Conservation (phyloP, 177 flowering plant species). For the Vitis hybrid region DNA sequence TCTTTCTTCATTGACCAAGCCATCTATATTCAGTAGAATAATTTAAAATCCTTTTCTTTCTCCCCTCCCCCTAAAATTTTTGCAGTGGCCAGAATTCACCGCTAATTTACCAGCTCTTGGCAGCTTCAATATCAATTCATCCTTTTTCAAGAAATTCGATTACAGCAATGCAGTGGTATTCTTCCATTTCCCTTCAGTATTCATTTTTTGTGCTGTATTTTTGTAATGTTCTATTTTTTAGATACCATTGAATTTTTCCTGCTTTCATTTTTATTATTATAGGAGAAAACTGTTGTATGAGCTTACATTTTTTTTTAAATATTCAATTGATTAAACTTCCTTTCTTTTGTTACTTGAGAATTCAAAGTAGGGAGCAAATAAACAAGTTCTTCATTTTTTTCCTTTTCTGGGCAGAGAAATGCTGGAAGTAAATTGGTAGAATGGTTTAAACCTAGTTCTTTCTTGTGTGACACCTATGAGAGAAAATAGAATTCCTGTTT, state of each 20-base stretch:
- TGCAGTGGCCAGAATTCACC: constrained; percentile 86
- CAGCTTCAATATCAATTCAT: constrained; percentile 54
- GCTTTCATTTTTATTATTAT: not conserved
- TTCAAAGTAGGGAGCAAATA: too few species aligned
- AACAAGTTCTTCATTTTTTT: too few species aligned
- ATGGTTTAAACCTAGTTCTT: too few species aligned
- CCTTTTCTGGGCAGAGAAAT: too few species aligned
- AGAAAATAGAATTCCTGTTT: too few species aligned
- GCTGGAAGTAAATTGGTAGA: too few species aligned
- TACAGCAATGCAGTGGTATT: constrained; percentile 76
- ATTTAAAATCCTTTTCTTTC: not conserved
- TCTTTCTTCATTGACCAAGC: constrained; percentile 2
- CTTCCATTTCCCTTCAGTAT: constrained; percentile 10
- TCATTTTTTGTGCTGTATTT: too few species aligned
- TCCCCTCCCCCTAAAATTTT: constrained; percentile 9
- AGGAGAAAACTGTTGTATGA: not conserved
- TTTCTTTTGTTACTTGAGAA: too few species aligned
- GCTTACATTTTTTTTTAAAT: not conserved
- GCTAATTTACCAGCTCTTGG: constrained; percentile 59
- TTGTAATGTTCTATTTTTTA: not conserved
- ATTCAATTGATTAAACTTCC: not conserved
- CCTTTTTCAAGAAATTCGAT: constrained; percentile 86
- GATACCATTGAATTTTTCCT: not conserved
- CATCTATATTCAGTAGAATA: not conserved
- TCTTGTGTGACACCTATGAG: too few species aligned